Evolutionary conservation across 192 early-diverging fungal species (phyloP).

Genomic region (Mortierella claussenii): DNA sequence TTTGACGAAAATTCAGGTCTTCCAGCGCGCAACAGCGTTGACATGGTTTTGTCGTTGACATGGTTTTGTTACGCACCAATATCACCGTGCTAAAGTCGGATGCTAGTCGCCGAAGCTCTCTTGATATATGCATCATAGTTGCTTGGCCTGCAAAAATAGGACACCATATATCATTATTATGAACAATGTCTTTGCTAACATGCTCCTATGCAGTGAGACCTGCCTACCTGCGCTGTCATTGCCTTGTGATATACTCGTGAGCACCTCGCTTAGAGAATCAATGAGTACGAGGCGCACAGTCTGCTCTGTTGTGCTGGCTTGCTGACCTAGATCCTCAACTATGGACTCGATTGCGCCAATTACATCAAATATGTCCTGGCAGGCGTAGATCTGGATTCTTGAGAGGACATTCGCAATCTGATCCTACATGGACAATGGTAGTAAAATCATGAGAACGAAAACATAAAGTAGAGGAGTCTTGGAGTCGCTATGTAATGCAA

Average conservation of each 20-base stretch:
- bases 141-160: slow-evolving; percentile 28
- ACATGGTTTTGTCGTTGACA: too few relatives aligned
- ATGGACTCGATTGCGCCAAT: slow-evolving; percentile 12
- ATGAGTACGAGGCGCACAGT: slow-evolving; percentile 15
- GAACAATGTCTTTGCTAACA: too few relatives aligned
- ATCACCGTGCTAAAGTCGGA: slow-evolving; percentile 9
- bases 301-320: too few relatives aligned
- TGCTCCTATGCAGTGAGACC: too few relatives aligned
- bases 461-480: too few relatives aligned
- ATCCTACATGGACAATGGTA: too few relatives aligned
- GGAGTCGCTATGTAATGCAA: too few relatives aligned
- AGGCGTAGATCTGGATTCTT: slow-evolving; percentile 26
- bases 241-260: slow-evolving; percentile 8
- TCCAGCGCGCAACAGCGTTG: too few relatives aligned
- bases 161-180: too few relatives aligned
- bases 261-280: slow-evolving; percentile 12
- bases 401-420: slow-evolving; percentile 5
- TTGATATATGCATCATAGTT: slow-evolving; percentile 35
- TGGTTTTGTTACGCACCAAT: slow-evolving; percentile 8
- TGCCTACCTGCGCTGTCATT: slow-evolving; percentile 17
- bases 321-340: not conserved
- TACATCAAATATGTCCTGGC: slow-evolving; percentile 33
- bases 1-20: too few relatives aligned
- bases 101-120: slow-evolving; percentile 29
- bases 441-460: too few relatives aligned